These are phyloP conservation scores for Heliocybe sulcata DNA, from an alignment of 1,284 basidiomycete genomes.

Conservation along the genomic window DNA sequence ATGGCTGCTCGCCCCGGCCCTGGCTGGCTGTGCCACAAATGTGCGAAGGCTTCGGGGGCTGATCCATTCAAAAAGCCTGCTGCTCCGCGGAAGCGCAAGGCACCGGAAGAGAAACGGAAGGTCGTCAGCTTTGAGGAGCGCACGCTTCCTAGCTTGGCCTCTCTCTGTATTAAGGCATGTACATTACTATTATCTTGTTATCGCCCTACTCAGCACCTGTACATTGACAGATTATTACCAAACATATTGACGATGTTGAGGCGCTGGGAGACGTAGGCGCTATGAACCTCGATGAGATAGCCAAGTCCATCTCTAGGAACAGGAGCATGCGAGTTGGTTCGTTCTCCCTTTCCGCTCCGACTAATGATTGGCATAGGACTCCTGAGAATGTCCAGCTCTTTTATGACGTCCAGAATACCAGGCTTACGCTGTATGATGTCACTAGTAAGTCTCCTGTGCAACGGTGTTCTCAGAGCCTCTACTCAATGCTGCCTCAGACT, in stretches of 20 bases:
- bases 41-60: conserved; percentile 65
- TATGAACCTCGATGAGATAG: conserved; percentile 76
- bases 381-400: conserved; percentile 78
- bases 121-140: conserved; percentile 66
- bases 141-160: conserved; percentile 63
- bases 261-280: conserved; percentile 82
- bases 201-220: conserved; percentile 1
- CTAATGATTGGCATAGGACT: conserved; percentile 36
- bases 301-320: conserved; percentile 82
- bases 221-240: conserved; percentile 62
- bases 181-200: neutral
- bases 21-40: conserved; percentile 76
- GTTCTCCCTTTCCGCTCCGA: conserved; percentile 1
- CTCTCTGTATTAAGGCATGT: conserved; percentile 71
- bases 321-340: conserved; percentile 62
- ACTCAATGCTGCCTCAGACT: conserved; percentile 35
- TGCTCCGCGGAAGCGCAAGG: conserved; percentile 53
- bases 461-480: neutral
- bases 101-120: conserved; percentile 50
- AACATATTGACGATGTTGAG: conserved; percentile 87
- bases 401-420: conserved; percentile 66
- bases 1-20: conserved; percentile 60
- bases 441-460: conserved; percentile 58
- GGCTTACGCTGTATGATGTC: conserved; percentile 82
- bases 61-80: conserved; percentile 81